phyloP scores from a whole-genome alignment of 352 stramenopile genomes.

The Globisporangium canariense region DNA sequence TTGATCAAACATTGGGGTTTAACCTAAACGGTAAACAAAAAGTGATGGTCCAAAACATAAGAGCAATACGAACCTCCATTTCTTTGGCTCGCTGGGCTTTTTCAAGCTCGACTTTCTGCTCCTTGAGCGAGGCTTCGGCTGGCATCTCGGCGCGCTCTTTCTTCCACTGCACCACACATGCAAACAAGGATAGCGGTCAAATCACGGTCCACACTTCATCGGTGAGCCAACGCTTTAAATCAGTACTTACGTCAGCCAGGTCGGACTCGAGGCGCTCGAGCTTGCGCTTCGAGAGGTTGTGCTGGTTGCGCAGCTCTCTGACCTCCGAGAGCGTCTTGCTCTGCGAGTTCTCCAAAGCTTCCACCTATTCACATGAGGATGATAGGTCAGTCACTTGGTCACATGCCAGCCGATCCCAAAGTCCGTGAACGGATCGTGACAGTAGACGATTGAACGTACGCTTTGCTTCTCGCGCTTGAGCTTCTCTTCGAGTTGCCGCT shows the following conservation, averaged over 20 bases:
- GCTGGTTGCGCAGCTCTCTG: slow-evolving; percentile 65
- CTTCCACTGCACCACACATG: slow-evolving; percentile 39
- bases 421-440: too few relatives aligned
- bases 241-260: slow-evolving; percentile 33
- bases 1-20: too few relatives aligned
- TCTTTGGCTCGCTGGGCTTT: slow-evolving; percentile 64
- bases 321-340: slow-evolving; percentile 70
- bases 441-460: slow-evolving; percentile 9
- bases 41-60: neutral
- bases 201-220: neutral
- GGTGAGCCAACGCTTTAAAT: neutral
- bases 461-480: slow-evolving; percentile 65
- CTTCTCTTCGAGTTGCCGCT: slow-evolving; percentile 54
- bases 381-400: too few relatives aligned
- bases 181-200: neutral
- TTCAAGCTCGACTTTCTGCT: slow-evolving; percentile 60
- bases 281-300: slow-evolving; percentile 54
- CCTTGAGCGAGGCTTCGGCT: slow-evolving; percentile 46
- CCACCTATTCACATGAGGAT: slow-evolving; percentile 36
- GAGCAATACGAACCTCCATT: slow-evolving; percentile 41
- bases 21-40: too few relatives aligned
- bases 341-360: slow-evolving; percentile 57
- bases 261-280: slow-evolving; percentile 72
- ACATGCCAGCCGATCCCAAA: too few relatives aligned
- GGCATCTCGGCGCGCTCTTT: slow-evolving; percentile 49